Evolutionary conservation across 805 yeast genomes (phyloP), one percentile per base, ranked within the genome.

Genomic region (Metschnikowia anglica): DNA sequence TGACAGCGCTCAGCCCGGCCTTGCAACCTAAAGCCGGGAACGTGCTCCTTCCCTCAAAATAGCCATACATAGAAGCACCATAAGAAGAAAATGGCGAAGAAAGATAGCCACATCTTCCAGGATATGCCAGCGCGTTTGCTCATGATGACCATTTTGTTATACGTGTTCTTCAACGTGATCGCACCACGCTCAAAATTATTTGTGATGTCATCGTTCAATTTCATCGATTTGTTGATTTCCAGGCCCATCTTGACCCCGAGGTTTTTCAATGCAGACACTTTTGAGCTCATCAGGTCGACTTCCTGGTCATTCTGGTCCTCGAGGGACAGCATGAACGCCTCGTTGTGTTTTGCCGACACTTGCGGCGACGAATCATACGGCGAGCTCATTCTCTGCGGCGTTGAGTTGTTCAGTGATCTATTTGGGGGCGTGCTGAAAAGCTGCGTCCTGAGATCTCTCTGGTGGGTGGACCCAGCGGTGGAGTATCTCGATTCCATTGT

Each of bases 51-150:
- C 15, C 29, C 27, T 24, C 18, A 51, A 15, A 51, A 51, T 32
- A 68, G 39, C 76, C 76, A 71, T 19, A 70, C 66, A 59, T 66
- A 70, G 53, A 67, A 63, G 46, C 71, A 71, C 64, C 66, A 68
- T 33, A 64, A 27, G 37, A 62, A 55, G 20, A 70, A 70, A 16
- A 66, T 32, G 26, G 49, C 37, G 51, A 71, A 70, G 46, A 71
- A 73, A 24, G 53, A 50, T 31, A 69, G 54, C 76, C 76, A 71
- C 72, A 68, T 66, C 39, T 61, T 57, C 70, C 74, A 71, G 33
- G 67, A 59, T 34, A 71, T 68, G 2, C 76, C 76, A 11, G 75
- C 75, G 30, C 69, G 53, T 56, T 68, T 63, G 56, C 74, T 69
- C 76, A 71, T 70, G 21, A 64, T 55, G 36, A 71, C 61, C 76